Evolutionary conservation across 2,329 filamentous ascomycete genomes (phyloP).

Genomic region (Trichoderma citrinoviride): DNA sequence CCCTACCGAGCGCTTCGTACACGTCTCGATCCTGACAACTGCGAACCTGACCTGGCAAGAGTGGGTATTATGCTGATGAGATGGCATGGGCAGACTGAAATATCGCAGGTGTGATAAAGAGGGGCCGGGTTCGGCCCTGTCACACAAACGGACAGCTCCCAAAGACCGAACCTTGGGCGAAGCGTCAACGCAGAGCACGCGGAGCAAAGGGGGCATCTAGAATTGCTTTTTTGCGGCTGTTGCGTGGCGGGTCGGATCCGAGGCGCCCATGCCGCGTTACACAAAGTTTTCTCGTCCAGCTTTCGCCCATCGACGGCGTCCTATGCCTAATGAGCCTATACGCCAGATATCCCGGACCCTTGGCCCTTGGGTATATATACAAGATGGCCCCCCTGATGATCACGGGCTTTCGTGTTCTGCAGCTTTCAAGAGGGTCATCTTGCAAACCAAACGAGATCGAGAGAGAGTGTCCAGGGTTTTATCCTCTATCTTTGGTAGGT

Average conservation of each 20-base stretch:
- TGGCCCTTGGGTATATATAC: slow-evolving; percentile 4
- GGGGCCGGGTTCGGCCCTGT: slow-evolving; percentile 17
- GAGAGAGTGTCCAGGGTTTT: background rate
- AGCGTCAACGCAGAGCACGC: background rate
- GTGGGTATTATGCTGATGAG: background rate
- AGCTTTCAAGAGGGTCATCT: background rate
- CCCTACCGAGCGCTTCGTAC: background rate
- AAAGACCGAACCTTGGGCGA: background rate
- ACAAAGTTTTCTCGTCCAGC: background rate
- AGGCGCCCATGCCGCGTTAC: background rate
- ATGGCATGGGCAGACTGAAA: slow-evolving; percentile 4
- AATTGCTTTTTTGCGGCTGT: slow-evolving; percentile 3
- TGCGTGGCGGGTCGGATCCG: slow-evolving; percentile 19
- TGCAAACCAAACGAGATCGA: background rate
- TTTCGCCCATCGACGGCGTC: background rate
- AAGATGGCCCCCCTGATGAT: background rate
- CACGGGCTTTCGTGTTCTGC: background rate
- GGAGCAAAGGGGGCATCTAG: background rate
- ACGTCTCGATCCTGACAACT: background rate
- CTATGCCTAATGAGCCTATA: slow-evolving; percentile 2
- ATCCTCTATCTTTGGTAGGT: background rate
- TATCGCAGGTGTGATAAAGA: slow-evolving; percentile 5
- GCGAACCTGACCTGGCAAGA: background rate
- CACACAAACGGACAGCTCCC: slow-evolving; percentile 2
- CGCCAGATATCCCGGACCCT: background rate